Evolutionary conservation across 352 stramenopile species (phyloP), one percentile per base, ranked within the genome.

Genomic region (Phytophthora fragariaefolia): DNA sequence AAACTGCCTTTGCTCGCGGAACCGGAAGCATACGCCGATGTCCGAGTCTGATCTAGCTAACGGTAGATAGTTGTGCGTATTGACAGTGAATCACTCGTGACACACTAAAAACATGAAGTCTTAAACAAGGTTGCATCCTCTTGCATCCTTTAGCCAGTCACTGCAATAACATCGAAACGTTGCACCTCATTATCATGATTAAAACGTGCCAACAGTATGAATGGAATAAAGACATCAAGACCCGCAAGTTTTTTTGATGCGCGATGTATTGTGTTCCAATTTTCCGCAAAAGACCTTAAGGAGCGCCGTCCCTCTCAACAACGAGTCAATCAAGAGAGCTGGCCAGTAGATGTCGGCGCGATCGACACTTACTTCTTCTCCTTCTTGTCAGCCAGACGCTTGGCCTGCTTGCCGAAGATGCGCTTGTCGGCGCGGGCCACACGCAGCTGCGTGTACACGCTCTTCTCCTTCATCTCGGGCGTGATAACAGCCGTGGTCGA

Each of bases 351-450:
- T 76, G 48, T 66, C 56, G 63, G 58, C 56, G 71, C 50, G 58
- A 50, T 45, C 26, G 56, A 65, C 57, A 69, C 74, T 91, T 94
- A 92, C 74, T 96, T 86, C 65, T 91, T 89, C 71, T 82, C 77
- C 60, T 87, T 85, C 86, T 96, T 96, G 79, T 96, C 87, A 46
- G 84, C 87, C 61, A 94, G 76, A 79, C 87, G 88, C 86, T 96
- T 96, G 75, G 90, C 88, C 79, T 93, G 87, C 83, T 95, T 93
- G 71, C 89, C 89, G 66, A 80, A 83, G 63, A 95, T 92, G 74
- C 89, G 89, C 52, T 90, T 88, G 75, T 96, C 86, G 22, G 89
- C 87, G 58, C 87, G 86, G 61, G 89, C 89, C 34, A 96, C 76
- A 74, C 89, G 89, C 61, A 96, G 78, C 76, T 86, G 85, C 70